A percentile compares a stretch with the other conserved stretches of the same genome.
Evolutionary conservation across 345 rosid genomes (phyloP).

Genomic region (Mallotus nudiflorus): DNA sequence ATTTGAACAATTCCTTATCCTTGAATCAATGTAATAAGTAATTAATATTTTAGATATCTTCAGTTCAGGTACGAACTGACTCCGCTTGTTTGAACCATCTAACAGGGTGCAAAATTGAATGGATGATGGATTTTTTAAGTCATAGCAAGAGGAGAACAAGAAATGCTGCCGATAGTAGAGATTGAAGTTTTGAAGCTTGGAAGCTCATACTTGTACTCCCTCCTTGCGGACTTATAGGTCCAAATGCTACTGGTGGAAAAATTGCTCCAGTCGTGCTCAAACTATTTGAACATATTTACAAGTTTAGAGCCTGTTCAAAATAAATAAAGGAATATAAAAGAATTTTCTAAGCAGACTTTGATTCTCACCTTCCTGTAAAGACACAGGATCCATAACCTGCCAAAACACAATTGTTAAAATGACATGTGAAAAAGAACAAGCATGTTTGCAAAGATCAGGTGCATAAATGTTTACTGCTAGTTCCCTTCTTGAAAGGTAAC

Average conservation of each 20-base stretch:
- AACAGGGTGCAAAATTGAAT: constrained; percentile 12
- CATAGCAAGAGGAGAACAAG: constrained; percentile 33
- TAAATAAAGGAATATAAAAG: neutral
- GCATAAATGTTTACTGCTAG: neutral
- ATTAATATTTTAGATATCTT: neutral
- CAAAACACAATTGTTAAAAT: constrained; percentile 15
- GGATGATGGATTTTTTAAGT: neutral
- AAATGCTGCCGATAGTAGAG: constrained; percentile 35
- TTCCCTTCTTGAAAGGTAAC: neutral
- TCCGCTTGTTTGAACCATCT: neutral
- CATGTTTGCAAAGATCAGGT: neutral
- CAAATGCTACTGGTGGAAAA: constrained; percentile 54
- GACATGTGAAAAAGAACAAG: neutral
- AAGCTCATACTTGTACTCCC: constrained; percentile 34
- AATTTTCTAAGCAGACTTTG: constrained; percentile 1
- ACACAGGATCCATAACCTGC: constrained; percentile 75
- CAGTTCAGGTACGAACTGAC: neutral
- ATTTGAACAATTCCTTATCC: neutral
- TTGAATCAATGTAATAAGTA: neutral
- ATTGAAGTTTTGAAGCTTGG: constrained; percentile 25
- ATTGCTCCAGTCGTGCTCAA: constrained; percentile 35
- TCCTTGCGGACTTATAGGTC: constrained; percentile 44
- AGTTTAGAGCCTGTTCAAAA: constrained; percentile 1
- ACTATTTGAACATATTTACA: constrained; percentile 39
- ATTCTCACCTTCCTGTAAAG: constrained; percentile 77